Evolutionary conservation across 2,329 filamentous ascomycete species (phyloP), one percentile per base, ranked within the genome.

Genomic region (Sporothrix pseudoabietina): DNA sequence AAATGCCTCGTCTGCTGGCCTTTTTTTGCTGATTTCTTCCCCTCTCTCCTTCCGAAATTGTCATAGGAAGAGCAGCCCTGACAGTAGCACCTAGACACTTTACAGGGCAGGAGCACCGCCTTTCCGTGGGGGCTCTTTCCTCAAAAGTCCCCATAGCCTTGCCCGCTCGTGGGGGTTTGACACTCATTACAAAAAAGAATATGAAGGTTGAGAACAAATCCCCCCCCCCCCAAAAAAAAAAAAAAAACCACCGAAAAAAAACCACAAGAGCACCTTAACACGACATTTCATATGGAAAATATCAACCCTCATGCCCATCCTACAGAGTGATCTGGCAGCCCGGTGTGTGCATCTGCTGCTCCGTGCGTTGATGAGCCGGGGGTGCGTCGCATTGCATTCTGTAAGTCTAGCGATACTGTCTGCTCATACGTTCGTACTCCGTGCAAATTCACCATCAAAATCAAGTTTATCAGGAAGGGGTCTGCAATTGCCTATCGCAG

Each of bases 1-100:
- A 71, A 71, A 71, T 71, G 69, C 69, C 69, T 71, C 69, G 69
- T 71, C 69, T 22, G 54, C 39, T 59, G 35, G 3, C 47, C 30
- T 9, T 19, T 66, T 66, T 30, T 66, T 63, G 30, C 35, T 41
- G 32, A 39, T 16, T 26, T 35, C 30, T 54, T 26, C 65, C 66
- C 52, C 10, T 57, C 35, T 59, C 68, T 59, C 35, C 66, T 70
- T 70, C 52, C 68, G 68, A 57, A 59, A 44, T n/a, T 16, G 68
- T 59, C 49, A 57, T 44, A 59, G 52, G 52, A 22, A 70, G 41
- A 52, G 14, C 65, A 68, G 16, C 65, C 41, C 44, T 52, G 26
- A 41, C 26, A 26, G 35, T 32, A 22, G 26, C 63, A 49, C 26
- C 41, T 66, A 6, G 41, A 22, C 63, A 49, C 26, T 26, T 26